Evolutionary conservation across 139 green algal genomes (phyloP).

Genomic region (Eudorina sp.): DNA sequence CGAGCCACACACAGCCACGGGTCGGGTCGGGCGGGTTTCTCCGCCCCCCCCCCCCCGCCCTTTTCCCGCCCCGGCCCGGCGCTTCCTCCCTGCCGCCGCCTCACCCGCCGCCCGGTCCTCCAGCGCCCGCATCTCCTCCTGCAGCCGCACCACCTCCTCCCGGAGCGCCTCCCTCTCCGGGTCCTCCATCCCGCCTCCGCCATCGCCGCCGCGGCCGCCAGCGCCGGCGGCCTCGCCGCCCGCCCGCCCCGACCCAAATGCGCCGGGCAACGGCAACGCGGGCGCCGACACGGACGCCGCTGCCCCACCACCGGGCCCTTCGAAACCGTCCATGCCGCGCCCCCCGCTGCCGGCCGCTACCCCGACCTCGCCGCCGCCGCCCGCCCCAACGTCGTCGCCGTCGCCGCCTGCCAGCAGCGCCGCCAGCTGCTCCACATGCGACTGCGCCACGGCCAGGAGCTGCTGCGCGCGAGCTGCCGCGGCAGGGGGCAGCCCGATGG

Average conservation of each 20-base stretch:
- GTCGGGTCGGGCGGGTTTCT: not conserved
- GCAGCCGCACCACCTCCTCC: conserved; percentile 45
- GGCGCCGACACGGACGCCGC: too few species aligned
- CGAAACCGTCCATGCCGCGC: too few species aligned
- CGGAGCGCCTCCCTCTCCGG: conserved; percentile 34
- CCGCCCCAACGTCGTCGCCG: not conserved
- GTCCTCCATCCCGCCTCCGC: not conserved
- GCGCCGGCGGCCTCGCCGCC: not conserved
- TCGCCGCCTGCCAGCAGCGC: conserved; percentile 24
- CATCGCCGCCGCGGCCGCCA: not conserved
- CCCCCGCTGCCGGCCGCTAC: not conserved
- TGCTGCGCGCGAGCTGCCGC: not conserved
- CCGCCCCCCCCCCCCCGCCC: not conserved
- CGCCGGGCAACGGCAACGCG: too few species aligned
- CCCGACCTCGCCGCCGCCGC: not conserved
- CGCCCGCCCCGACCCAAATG: too few species aligned
- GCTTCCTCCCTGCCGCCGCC: not conserved
- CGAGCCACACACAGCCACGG: too few species aligned
- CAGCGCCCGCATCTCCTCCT: conserved; percentile 18
- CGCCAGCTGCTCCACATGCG: conserved; percentile 49
- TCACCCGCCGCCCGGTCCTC: conserved; percentile 5
- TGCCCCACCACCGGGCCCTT: too few species aligned
- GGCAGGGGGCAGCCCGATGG: not conserved
- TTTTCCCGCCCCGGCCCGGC: not conserved
- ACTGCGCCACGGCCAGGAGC: conserved; percentile 34